Conservation (phyloP, 164 flowering plant species). For the Buxus sempervirens region DNA sequence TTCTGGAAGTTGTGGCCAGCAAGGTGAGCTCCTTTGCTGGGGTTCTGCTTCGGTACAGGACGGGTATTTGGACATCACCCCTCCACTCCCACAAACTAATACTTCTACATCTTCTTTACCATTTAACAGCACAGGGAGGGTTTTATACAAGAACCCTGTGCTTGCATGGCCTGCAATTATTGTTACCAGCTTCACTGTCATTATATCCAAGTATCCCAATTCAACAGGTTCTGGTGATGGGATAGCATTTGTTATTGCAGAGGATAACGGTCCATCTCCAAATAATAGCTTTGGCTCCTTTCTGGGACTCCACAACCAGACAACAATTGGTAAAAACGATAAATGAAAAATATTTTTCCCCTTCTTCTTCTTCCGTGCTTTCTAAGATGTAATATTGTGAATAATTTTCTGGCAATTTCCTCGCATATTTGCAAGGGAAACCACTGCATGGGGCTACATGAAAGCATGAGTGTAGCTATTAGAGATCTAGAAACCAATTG, state of each 20-base stretch:
- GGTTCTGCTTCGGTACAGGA: constrained; percentile 30
- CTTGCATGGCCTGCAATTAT: constrained; percentile 44
- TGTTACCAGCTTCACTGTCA: constrained; percentile 41
- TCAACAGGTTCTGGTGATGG: constrained; percentile 39
- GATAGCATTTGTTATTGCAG: constrained; percentile 47
- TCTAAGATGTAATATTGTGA: background rate
- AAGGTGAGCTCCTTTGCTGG: constrained; percentile 36
- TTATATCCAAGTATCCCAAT: constrained; percentile 25
- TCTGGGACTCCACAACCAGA: constrained; percentile 38
- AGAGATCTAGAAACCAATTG: too few species aligned
- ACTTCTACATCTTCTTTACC: background rate
- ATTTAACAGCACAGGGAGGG: constrained; percentile 28
- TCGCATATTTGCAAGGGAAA: background rate
- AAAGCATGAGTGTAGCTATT: too few species aligned
- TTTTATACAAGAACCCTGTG: constrained; percentile 34
- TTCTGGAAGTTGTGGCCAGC: constrained; percentile 25
- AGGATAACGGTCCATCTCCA: constrained; percentile 33
- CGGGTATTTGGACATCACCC: constrained; percentile 36
- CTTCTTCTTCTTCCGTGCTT: background rate
- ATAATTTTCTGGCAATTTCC: background rate
- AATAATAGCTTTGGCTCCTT: constrained; percentile 37
- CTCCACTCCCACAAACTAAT: constrained; percentile 10
- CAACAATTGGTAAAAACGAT: constrained; percentile 29
- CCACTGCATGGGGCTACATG: too few species aligned
- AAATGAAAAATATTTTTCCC: background rate